A percentile compares a stretch with the other conserved stretches of the same genome.
These are phyloP conservation scores for Capsicum pubescens DNA, from an alignment of 257 asterid species.

Conservation along the genomic window DNA sequence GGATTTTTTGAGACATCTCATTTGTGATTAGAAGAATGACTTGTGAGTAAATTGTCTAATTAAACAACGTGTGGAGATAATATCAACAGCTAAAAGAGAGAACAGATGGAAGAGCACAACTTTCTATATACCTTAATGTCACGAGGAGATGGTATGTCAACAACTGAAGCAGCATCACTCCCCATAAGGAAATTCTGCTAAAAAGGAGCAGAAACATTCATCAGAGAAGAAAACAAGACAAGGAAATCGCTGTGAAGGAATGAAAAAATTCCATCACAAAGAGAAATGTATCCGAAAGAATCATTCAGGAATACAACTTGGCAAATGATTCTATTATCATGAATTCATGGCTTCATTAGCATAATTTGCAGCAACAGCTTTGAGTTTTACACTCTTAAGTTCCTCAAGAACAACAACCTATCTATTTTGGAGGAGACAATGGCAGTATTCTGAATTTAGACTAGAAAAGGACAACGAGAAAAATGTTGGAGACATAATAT, in stretches of 20 bases:
- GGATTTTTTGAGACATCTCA: constrained; percentile 2
- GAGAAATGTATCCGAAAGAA: neutral
- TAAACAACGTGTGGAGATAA: neutral
- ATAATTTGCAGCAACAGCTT: neutral
- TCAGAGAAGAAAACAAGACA: neutral
- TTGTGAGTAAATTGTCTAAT: neutral
- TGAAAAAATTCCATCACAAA: neutral
- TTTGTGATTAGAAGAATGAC: neutral
- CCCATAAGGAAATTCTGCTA: constrained; percentile 55
- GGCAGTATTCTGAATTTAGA: neutral
- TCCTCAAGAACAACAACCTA: neutral
- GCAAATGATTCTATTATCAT: neutral
- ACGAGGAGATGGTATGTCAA: constrained; percentile 45
- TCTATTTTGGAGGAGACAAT: neutral
- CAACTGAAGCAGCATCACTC: constrained; percentile 42
- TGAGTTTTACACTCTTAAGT: neutral
- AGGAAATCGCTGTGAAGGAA: neutral
- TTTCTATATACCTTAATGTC: constrained; percentile 62
- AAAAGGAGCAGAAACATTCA: neutral
- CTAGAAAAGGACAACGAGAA: neutral
- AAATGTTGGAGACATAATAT: neutral
- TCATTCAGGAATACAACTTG: neutral
- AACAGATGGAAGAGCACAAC: constrained; percentile 17
- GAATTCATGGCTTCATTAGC: neutral
- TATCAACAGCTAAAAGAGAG: neutral